Evolutionary conservation across 2,329 filamentous ascomycete genomes (phyloP), one percentile per base, ranked within the genome.

Genomic region (Cryphonectria radicalis): DNA sequence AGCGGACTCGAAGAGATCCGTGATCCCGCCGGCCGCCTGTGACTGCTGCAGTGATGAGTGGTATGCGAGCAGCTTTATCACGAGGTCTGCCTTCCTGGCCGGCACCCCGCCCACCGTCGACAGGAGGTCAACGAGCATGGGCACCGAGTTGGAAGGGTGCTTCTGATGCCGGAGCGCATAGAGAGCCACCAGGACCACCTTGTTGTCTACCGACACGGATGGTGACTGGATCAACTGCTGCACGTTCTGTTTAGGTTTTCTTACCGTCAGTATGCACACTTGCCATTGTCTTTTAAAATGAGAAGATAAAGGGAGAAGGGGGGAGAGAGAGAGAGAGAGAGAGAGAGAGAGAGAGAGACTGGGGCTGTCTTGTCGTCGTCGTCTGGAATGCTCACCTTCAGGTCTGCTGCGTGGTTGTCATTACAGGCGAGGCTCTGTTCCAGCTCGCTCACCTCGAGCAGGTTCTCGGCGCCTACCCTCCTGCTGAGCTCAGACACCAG

Each of bases 391-490:
- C 83, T 74, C 84, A 94, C 93, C 86, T 95, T 97, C n/a, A 99
- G 84, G 81, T 99, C 97, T 71, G 90, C 88, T 32, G 90, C 90
- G 80, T 99, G 96, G 76, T 97, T 98, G 78, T 99, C 97, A 79
- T 96, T 98, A 82, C 97, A 99, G 64, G 95, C 96, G 69, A 99
- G 84, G 78, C 95, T 98, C 81, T 99, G 96, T 82, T 99, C 96
- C 63, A 98, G 86, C 83, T 99, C 96, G 81, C 94, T 97, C 70
- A 98, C 94, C 80, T 99, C 96, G n/a, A 99, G 86, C 55, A 99
- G 82, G 76, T 90, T 94, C 76, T 98, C 93, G 55, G 92, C 90
- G 8, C 92, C 93, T 19, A 99, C 95, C 70, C 93, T 90, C 70
- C 95, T 89, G 80, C 94, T 98, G 57, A 99, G 86, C 79, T 99